These are phyloP conservation scores for Starmerella bacillaris DNA, from an alignment of 805 yeast genomes.

Conservation along the genomic window DNA sequence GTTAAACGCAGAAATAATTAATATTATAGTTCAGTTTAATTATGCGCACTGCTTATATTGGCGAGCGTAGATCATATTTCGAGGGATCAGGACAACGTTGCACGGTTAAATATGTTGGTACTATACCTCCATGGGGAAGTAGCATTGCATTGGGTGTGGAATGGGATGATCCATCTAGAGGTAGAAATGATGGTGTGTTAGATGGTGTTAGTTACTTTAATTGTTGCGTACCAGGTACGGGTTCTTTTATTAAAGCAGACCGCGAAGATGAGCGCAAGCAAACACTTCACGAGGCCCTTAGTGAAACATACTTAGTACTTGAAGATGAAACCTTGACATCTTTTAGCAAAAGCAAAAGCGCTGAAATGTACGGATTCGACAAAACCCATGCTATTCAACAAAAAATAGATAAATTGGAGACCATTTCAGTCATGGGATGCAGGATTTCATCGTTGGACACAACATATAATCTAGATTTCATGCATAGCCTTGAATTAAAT, in stretches of 20 bases:
- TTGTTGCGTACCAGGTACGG: constrained; percentile 28
- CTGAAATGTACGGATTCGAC: neutral
- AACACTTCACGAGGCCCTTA: constrained; percentile 34
- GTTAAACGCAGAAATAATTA: too few species aligned
- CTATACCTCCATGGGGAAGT: constrained; percentile 43
- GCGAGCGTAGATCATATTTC: constrained; percentile 20
- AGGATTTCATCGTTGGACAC: neutral
- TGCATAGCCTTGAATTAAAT: constrained; percentile 36
- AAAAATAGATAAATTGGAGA: neutral
- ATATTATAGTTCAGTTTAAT: neutral
- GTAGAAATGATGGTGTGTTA: constrained; percentile 52
- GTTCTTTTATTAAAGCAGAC: constrained; percentile 42
- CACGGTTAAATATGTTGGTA: constrained; percentile 47
- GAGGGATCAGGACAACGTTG: constrained; percentile 29
- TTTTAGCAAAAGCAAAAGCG: neutral
- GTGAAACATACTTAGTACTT: constrained; percentile 28
- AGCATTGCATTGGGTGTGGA: constrained; percentile 54
- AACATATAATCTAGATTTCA: neutral
- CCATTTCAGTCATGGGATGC: neutral
- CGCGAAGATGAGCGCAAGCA: constrained; percentile 23
- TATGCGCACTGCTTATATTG: neutral
- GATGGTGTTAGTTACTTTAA: constrained; percentile 40
- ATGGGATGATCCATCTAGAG: constrained; percentile 60
- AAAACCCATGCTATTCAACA: neutral
- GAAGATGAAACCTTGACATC: neutral